phyloP scores from a whole-genome alignment of 257 asterid genomes.

The Nicotiana noctiflora region DNA sequence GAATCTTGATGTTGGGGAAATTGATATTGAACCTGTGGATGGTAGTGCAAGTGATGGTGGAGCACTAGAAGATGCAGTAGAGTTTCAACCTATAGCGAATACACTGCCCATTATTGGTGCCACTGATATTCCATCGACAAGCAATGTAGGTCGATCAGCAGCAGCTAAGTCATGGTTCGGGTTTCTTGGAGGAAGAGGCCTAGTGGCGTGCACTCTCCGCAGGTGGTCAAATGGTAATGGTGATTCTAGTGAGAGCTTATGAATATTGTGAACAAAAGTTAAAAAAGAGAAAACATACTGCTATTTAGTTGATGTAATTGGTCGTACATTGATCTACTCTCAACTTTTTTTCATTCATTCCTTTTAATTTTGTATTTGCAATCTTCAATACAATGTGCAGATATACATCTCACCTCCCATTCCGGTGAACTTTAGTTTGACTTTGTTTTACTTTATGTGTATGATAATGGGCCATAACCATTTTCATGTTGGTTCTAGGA shows the following conservation, averaged over 20 bases:
- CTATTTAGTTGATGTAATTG: slow-evolving; percentile 4
- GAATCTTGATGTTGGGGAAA: slow-evolving; percentile 63
- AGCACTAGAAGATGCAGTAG: slow-evolving; percentile 41
- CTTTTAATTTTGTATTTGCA: slow-evolving; percentile 6
- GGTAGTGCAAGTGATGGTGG: slow-evolving; percentile 51
- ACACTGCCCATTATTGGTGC: slow-evolving; percentile 12
- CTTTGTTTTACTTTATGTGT: not conserved
- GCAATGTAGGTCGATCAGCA: slow-evolving; percentile 30
- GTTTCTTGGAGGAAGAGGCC: slow-evolving; percentile 43
- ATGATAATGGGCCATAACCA: not conserved
- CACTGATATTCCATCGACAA: slow-evolving; percentile 23
- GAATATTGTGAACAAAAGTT: slow-evolving; percentile 19
- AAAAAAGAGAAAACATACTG: slow-evolving; percentile 13
- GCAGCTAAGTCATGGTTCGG: slow-evolving; percentile 39
- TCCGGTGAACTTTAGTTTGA: not conserved
- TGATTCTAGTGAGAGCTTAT: slow-evolving; percentile 28
- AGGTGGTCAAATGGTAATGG: slow-evolving; percentile 46
- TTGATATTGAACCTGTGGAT: slow-evolving; percentile 45
- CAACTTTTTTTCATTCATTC: not conserved
- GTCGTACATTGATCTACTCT: not conserved
- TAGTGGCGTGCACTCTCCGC: slow-evolving; percentile 57
- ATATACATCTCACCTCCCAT: not conserved
- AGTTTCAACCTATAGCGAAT: slow-evolving; percentile 31
- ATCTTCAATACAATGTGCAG: slow-evolving; percentile 1
- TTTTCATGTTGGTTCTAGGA: not conserved